These are phyloP conservation scores for Pseudozyma hubeiensis DNA, from an alignment of 1,284 basidiomycete genomes.

Conservation along the genomic window DNA sequence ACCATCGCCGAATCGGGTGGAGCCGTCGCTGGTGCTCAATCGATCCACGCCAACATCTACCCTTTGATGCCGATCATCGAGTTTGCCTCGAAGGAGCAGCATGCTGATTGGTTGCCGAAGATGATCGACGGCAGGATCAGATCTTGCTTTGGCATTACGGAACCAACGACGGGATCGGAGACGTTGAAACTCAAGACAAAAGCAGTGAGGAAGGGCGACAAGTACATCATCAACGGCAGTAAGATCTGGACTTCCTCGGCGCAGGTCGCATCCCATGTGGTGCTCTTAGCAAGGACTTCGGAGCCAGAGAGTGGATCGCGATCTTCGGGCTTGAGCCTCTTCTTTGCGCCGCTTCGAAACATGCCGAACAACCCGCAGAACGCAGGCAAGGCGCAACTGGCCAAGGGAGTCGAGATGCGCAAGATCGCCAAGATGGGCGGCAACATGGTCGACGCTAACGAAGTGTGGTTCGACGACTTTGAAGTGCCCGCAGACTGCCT, in stretches of 20 bases:
- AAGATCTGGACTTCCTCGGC: conserved; percentile 67
- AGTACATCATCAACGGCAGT: conserved; percentile 64
- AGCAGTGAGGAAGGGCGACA: conserved; percentile 49
- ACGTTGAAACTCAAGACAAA: conserved; percentile 66
- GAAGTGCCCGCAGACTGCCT: conserved; percentile 60
- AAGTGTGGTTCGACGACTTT: conserved; percentile 68
- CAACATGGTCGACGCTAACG: conserved; percentile 69
- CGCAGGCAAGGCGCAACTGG: conserved; percentile 21
- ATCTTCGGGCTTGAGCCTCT: conserved; percentile 59
- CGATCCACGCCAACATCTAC: conserved; percentile 59
- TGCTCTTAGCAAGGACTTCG: conserved; percentile 68
- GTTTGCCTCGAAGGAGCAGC: conserved; percentile 55
- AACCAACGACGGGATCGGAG: conserved; percentile 67
- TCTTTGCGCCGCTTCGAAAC: conserved; percentile 51
- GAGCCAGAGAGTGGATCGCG: conserved; percentile 47
- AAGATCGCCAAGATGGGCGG: conserved; percentile 70
- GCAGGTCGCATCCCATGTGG: conserved; percentile 64
- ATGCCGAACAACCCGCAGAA: conserved; percentile 36
- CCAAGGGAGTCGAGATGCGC: conserved; percentile 59
- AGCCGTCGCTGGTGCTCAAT: conserved; percentile 47
- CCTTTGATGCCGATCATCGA: conserved; percentile 57
- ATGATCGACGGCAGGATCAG: conserved; percentile 68
- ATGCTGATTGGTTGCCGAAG: conserved; percentile 64
- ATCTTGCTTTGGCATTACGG: conserved; percentile 70
- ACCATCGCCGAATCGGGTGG: conserved; percentile 69